Percentiles rank a stretch among this genome's conserved stretches.
phyloP scores from a whole-genome alignment of 2,329 filamentous ascomycete species.

The Sporothrix dimorphospora region DNA sequence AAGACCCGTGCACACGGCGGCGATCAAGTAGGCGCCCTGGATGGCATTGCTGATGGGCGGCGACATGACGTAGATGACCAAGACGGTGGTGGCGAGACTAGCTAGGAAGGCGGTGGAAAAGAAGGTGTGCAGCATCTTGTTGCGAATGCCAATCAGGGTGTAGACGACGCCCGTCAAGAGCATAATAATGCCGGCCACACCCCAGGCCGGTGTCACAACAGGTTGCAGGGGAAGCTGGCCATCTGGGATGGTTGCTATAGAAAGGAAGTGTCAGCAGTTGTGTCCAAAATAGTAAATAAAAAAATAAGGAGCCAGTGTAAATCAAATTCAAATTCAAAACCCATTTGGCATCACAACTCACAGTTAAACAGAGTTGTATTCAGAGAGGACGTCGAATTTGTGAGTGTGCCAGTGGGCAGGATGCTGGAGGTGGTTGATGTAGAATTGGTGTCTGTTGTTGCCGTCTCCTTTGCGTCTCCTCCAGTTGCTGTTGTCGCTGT shows the following conservation, averaged over 20 bases:
- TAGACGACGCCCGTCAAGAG: constrained; percentile 72
- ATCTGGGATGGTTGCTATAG: constrained; percentile 50
- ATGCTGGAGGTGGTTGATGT: neutral
- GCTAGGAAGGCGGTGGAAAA: constrained; percentile 76
- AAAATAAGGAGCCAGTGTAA: constrained; percentile 20
- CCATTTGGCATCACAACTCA: constrained; percentile 35
- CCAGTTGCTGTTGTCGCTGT: neutral
- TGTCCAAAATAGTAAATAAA: neutral
- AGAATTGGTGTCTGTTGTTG: neutral
- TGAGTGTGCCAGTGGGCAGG: constrained; percentile 15
- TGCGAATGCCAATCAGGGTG: constrained; percentile 79
- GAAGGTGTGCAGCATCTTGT: constrained; percentile 76
- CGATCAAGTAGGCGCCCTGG: constrained; percentile 86
- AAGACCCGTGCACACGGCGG: constrained; percentile 70
- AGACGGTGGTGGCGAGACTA: constrained; percentile 73
- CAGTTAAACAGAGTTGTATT: constrained; percentile 37
- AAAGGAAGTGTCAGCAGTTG: constrained; percentile 10
- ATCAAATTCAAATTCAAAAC: constrained; percentile 33
- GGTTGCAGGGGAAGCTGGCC: constrained; percentile 72
- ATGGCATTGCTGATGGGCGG: constrained; percentile 73
- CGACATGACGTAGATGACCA: constrained; percentile 88
- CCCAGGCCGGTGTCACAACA: constrained; percentile 77
- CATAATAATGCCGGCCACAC: constrained; percentile 76
- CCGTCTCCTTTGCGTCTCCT: neutral
- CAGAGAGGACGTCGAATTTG: constrained; percentile 27